Evolutionary conservation across 2,329 filamentous ascomycete genomes (phyloP), one percentile per base, ranked within the genome.

Genomic region (Cladobotryum protrusum): DNA sequence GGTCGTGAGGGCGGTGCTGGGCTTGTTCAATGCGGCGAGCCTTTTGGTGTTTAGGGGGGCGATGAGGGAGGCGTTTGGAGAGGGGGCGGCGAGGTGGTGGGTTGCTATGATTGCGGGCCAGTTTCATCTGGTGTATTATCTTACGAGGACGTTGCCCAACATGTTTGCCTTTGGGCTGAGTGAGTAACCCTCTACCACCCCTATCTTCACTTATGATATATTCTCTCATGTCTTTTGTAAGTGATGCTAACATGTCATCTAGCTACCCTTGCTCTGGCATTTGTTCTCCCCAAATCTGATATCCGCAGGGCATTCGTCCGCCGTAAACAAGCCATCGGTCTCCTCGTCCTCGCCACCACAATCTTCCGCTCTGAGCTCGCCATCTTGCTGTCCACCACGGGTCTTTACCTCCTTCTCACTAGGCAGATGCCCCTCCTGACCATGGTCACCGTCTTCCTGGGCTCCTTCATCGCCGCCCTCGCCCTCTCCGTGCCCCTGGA

Each of bases 51-150:
- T 93, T 61, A 79, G 80, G 34, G 67, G 71, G 9, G 80, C 79
- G 2, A 72, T 96, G 19, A 75, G 75, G 32, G 76, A 69, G 39
- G 81, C 83, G 3, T 92, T 86, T 67, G 92, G 93, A 13, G 70
- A 67, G 24, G 74, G 74, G 4, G 80, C 84, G 3, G 86, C 82
- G 4, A 75, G 83, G 49, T 97, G 92, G 90, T 99, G 87, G 72
- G 70, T 86, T 4, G 54, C 88, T 36, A 75, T 97, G 48, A 86
- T 90, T 62, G 80, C 81, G 1, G 85, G 83, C 66, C 92, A 97
- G 67, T 99, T 99, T 63, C 93, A 99, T 69, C 72, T 95, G 54
- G 77, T 93, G 54, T 99, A 89, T 69, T 99, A 99, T 72, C 86
- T 91, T 13, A 93, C 90, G 14, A 79, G 93, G 53, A 93, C 90